Base-by-base conservation (phyloP, 179 eudicot species). In the Gypsophila paniculata region DNA sequence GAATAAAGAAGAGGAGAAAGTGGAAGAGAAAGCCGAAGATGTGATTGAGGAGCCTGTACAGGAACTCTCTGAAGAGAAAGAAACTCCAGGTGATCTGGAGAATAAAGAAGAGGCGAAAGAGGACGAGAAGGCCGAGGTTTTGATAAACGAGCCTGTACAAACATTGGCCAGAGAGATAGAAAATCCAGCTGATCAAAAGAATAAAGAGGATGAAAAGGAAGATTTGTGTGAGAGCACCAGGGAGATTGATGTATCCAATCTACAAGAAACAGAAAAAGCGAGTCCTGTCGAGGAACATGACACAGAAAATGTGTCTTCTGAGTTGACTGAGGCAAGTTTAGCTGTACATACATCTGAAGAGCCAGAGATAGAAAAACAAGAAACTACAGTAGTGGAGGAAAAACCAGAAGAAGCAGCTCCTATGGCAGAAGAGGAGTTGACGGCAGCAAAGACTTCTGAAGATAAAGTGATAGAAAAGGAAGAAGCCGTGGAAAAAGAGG, bases 371-470 rank as follows among this genome's bases (percentile, higher is more conserved):
- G 17, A 18, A 1, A 22, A 58, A 29, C 69, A 64, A 25, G 78
- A 10, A 19, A 39, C n/a, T 14, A 14, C 29, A 10, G 65, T 68
- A 32, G 74, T 52, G 71, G 80, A 72, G 69, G 52, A 73, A 38
- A 46, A 61, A 62, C 49, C 65, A 0, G 17, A 53, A 75, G 5
- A 49, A 48, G 79, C 74, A 51, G 36, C 74, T 26, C 74, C 44
- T 11, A n/a, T 11, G 17, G 60, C 72, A 12, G 57, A 34, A 66
- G 79, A 46, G 15, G 52, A 46, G 52, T 46, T 9, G 14, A 5
- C 10, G 0, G 10, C 44, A 39, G 15, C 17, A 10, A 46, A 46
- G 1, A 46, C 52, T 13, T 46, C 52, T 46, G 52, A 46, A 11
- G 52, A 46, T 25, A 54, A 15, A 17, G 76, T 19, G 44, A 62